Percentiles rank a stretch among this genome's conserved stretches.
These are phyloP conservation scores for Pleurotus platypus DNA, from an alignment of 768 basidiomycete genomes.

Conservation along the genomic window DNA sequence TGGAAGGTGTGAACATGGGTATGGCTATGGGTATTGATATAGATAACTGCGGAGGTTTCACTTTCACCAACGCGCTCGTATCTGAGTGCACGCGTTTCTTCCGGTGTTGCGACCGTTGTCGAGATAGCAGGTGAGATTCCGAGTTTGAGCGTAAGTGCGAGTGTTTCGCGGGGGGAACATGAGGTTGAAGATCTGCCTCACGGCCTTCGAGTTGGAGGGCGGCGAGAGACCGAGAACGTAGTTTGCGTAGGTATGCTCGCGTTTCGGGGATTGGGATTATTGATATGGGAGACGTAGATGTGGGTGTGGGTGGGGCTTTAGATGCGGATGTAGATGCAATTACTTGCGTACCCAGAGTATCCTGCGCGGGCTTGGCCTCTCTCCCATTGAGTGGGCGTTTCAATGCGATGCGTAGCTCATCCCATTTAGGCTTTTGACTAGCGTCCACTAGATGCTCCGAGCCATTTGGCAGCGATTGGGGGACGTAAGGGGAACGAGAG, in stretches of 20 bases:
- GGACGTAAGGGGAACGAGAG: neutral
- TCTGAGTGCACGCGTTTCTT: neutral
- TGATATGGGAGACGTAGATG: neutral
- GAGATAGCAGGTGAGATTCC: neutral
- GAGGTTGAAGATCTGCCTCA: neutral
- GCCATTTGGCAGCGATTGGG: neutral
- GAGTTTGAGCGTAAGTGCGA: neutral
- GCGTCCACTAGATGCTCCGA: neutral
- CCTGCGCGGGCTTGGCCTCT: neutral
- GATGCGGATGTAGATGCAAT: neutral
- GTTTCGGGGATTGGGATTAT: neutral
- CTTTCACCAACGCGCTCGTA: neutral
- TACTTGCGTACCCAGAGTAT: too few species aligned
- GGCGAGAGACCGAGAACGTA: slow-evolving; percentile 1
- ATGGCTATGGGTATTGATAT: neutral
- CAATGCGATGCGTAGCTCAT: neutral
- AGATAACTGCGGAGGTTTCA: neutral
- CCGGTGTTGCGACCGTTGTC: neutral
- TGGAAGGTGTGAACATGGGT: slow-evolving; percentile 2
- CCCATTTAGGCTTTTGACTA: neutral
- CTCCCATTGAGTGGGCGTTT: neutral
- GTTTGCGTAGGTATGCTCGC: neutral
- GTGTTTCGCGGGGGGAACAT: neutral
- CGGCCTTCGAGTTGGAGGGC: slow-evolving; percentile 1
- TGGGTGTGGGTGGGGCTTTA: neutral